Conservation (phyloP, 1,284 basidiomycete species). For the Phellinidium pouzarii region DNA sequence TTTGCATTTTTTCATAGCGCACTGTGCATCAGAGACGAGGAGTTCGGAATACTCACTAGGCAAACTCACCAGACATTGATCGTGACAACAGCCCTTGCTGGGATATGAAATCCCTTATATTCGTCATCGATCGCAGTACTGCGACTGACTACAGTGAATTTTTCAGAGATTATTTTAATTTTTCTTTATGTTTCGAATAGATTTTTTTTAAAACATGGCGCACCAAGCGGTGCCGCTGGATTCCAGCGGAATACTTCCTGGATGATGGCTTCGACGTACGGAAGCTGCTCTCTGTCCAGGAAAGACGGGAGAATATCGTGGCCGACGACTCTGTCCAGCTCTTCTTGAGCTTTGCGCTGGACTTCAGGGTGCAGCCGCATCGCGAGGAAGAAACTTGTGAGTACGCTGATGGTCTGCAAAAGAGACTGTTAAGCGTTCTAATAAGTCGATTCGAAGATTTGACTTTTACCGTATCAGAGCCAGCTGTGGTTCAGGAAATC, state of each 20-base stretch:
- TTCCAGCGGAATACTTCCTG: conserved; percentile 38
- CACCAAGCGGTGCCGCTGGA: conserved; percentile 25
- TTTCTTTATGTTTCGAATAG: background rate
- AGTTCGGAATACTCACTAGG: conserved; percentile 12
- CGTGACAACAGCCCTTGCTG: background rate
- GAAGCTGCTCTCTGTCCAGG: conserved; percentile 31
- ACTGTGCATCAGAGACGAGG: background rate
- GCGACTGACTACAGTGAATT: background rate
- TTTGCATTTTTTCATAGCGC: conserved; percentile 25
- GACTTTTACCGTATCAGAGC: conserved; percentile 1
- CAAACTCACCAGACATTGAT: conserved; percentile 4
- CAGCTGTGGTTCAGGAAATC: conserved; percentile 20
- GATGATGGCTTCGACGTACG: conserved; percentile 37
- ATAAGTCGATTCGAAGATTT: conserved; percentile 12
- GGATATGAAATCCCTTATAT: conserved; percentile 7
- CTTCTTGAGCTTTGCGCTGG: conserved; percentile 33
- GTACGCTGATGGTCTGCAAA: conserved; percentile 40
- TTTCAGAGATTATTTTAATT: too few relatives aligned
- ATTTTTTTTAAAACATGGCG: background rate
- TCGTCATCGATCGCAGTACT: conserved; percentile 4
- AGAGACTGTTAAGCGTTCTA: conserved; percentile 1
- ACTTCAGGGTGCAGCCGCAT: conserved; percentile 34
- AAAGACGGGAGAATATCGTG: conserved; percentile 35
- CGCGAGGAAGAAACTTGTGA: conserved; percentile 39
- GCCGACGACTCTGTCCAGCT: conserved; percentile 35